Evolutionary conservation across 2,329 filamentous ascomycete species (phyloP), one percentile per base, ranked within the genome.

Genomic region (Monosporascus sp.): DNA sequence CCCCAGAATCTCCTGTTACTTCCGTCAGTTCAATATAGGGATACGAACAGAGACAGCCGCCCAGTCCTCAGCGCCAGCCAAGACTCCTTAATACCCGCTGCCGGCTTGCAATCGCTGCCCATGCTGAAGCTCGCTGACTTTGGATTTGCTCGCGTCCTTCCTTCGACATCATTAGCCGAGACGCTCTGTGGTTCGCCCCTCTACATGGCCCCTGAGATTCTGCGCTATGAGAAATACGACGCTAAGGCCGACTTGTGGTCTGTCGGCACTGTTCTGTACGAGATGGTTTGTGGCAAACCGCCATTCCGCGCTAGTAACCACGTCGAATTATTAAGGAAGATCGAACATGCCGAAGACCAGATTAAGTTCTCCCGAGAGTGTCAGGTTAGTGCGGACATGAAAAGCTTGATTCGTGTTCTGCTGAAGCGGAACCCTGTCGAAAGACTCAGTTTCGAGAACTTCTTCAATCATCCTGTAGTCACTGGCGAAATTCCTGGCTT

Each of bases 101-200:
- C 87, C 26, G 94, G 94, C 7, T 76, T 99, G 31, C 79, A 84
- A 51, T 94, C 91, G 18, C 74, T 99, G 43, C 94, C 94, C 5
- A 95, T 97, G 87, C 82, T 99, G 55, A 99, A 99, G 74, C 86
- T 99, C 63, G 94, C 94, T 53, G 94, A 99, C 74, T 99, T 99
- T 67, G 94, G 94, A n/a, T 99, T 99, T 68, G 94, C 94, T 52
- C 86, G 94, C 52, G 91, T 95, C 52, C 76, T 99, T 48, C 93
- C 94, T 2, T 86, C 89, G 7, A 96, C 93, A 0, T 93, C 92
- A 5, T 80, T 99, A 58, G 94, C 94, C 11, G 94, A 99, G 70
- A 99, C 94, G 0, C 82, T 99, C 0, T 99, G 94, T 70, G 94
- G 94, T 18, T 97, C 94, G 14, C 94, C 94, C 9, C 77, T 99